phyloP scores from a whole-genome alignment of 768 basidiomycete species.

The Rickenella mellea region DNA sequence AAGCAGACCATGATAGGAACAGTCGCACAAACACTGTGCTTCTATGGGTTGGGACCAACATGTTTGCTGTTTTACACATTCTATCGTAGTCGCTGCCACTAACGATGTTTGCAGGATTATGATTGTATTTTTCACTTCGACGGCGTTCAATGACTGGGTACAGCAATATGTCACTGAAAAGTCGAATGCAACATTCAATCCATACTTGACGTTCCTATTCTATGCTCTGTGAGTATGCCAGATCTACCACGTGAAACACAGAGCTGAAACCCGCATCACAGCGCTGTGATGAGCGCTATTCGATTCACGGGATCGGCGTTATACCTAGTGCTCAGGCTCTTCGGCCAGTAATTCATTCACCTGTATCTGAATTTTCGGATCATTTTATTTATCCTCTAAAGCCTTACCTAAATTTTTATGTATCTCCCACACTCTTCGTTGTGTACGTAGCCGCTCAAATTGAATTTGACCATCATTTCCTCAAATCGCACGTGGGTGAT shows the following conservation, averaged over 20 bases:
- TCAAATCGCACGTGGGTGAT: too few species aligned
- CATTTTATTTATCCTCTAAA: too few species aligned
- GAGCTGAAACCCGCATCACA: too few species aligned
- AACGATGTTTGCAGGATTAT: constrained; percentile 35
- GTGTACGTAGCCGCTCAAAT: too few species aligned
- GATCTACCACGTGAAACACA: constrained; percentile 1
- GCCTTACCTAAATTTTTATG: too few species aligned
- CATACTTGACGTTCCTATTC: constrained; percentile 84
- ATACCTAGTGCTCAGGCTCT: constrained; percentile 69
- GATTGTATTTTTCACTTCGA: constrained; percentile 69
- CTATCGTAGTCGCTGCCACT: constrained; percentile 6
- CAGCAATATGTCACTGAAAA: constrained; percentile 40
- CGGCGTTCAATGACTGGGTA: constrained; percentile 69
- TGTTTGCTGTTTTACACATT: constrained; percentile 35
- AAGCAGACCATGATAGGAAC: constrained; percentile 78
- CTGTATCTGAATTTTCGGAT: neutral
- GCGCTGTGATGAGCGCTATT: constrained; percentile 71
- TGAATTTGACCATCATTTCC: too few species aligned
- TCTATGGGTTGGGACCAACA: constrained; percentile 78
- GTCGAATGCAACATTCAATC: constrained; percentile 62
- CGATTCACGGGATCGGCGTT: constrained; percentile 73
- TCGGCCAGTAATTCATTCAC: constrained; percentile 37
- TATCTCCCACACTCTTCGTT: too few species aligned
- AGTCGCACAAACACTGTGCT: constrained; percentile 80
- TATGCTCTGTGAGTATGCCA: constrained; percentile 36